Base-by-base conservation (phyloP, 73 alveolate species). In the Tetrahymena malaccensis region DNA sequence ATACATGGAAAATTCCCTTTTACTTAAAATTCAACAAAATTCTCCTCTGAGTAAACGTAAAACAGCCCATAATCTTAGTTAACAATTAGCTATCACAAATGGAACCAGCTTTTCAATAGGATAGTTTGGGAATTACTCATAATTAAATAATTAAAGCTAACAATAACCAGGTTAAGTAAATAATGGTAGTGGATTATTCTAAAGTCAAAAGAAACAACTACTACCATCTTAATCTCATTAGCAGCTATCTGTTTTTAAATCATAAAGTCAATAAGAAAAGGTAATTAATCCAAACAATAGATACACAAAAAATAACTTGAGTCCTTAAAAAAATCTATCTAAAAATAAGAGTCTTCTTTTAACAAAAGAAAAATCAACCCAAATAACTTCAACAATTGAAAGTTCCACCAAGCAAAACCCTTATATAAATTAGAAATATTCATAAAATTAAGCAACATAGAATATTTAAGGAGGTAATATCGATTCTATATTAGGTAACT, bases 1-100 rank as follows among this genome's bases (percentile, higher is more conserved):
- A 85, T 95, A 95, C 38, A 95, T 95, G 97, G 97, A 95, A 40
- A 95, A 95, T 95, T 85, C 95, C 0, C 35, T 43, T 34, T 95
- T 95, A 34, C 93, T 95, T 94, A 85, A 93, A 55, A 85, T 95
- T 27, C 31, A 43, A 35, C 25, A 95, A 84, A 35, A 95, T 85
- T 95, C 89, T 8, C 89, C 89, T 70, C 37, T 70, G 0, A n/a
- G 89, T n/a, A 70, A 70, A 70, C 89, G 35, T 22, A 70, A 70
- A 70, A 70, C 89, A 12, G 35, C 89, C 1, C 37, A 70, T 11
- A 70, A 70, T 70, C 89, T 27, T 3, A 70, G 89, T 33, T 8
- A 70, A 70, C 25, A 70, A 31, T 31, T 70, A n/a, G 89, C 89
- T 1, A 27, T 70, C 10, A 70, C 89, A 70, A 70, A 70, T n/a